phyloP scores from a whole-genome alignment of 768 basidiomycete species.

The Collybia nuda region DNA sequence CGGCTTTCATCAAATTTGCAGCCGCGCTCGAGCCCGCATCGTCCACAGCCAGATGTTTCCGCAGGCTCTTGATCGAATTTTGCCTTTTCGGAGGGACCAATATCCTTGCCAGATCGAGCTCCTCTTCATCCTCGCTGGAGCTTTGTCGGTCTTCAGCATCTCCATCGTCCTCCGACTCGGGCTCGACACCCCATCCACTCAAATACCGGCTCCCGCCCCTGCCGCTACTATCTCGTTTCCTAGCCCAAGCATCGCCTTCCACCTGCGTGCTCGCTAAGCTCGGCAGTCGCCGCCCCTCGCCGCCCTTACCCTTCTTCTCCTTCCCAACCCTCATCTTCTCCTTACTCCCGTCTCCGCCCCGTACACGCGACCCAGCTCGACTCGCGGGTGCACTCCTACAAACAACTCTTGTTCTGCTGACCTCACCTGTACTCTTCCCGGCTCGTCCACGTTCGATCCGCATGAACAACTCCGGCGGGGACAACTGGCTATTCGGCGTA shows the following conservation, averaged over 20 bases:
- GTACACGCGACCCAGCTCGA: slow-evolving; percentile 48
- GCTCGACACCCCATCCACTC: slow-evolving; percentile 27
- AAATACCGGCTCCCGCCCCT: slow-evolving; percentile 26
- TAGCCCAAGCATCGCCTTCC: slow-evolving; percentile 59
- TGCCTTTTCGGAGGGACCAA: slow-evolving; percentile 73
- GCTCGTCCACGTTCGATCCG: slow-evolving; percentile 34
- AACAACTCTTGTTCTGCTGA: slow-evolving; percentile 56
- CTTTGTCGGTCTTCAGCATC: slow-evolving; percentile 39
- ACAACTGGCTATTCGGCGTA: slow-evolving; percentile 13
- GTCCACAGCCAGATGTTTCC: slow-evolving; percentile 48
- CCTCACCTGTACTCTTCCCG: slow-evolving; percentile 33
- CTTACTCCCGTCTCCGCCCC: slow-evolving; percentile 19
- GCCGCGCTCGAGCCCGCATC: slow-evolving; percentile 9
- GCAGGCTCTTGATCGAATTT: slow-evolving; percentile 69
- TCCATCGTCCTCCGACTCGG: slow-evolving; percentile 27
- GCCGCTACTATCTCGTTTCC: slow-evolving; percentile 13
- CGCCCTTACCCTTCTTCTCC: slow-evolving; percentile 19
- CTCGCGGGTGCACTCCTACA: slow-evolving; percentile 74
- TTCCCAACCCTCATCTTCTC: slow-evolving; percentile 17
- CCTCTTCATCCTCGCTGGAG: slow-evolving; percentile 40
- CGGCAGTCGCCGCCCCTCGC: slow-evolving; percentile 45
- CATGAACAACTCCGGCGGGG: slow-evolving; percentile 37
- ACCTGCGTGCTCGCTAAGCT: slow-evolving; percentile 58
- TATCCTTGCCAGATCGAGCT: slow-evolving; percentile 64
- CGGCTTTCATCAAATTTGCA: slow-evolving; percentile 12